Percentiles rank a stretch among this genome's conserved stretches.
Conservation (phyloP, 768 basidiomycete species). For the Boletus reticuloceps region DNA sequence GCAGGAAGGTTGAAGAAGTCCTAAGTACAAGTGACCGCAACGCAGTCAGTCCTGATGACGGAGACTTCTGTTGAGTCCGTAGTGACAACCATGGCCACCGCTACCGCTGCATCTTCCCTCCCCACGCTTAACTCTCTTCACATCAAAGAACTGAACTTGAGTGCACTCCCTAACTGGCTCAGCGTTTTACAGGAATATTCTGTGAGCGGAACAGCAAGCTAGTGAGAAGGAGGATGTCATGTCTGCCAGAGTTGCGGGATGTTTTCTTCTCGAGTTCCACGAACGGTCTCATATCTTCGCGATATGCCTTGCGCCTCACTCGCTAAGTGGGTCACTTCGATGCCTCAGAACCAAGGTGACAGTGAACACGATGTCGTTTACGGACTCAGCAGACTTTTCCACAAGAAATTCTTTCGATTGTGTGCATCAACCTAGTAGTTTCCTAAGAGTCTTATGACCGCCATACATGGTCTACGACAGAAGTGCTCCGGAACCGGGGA, state of each 20-base stretch:
- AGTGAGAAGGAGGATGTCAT: neutral
- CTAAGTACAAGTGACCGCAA: too few relatives aligned
- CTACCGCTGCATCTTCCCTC: neutral
- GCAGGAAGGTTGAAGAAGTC: too few relatives aligned
- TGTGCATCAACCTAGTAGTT: neutral
- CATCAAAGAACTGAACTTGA: neutral
- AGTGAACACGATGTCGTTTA: neutral
- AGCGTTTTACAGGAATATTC: neutral
- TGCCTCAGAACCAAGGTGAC: neutral
- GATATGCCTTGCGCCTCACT: neutral
- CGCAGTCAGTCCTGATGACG: too few relatives aligned
- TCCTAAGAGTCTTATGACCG: too few relatives aligned
- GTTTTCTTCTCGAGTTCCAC: neutral
- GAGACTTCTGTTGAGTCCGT: too few relatives aligned
- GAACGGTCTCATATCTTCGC: neutral
- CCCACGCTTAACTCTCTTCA: neutral
- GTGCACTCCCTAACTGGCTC: neutral
- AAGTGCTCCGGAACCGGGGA: too few relatives aligned
- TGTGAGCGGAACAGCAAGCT: neutral
- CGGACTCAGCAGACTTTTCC: neutral
- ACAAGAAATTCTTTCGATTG: neutral
- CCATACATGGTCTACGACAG: too few relatives aligned
- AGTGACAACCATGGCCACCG: too few relatives aligned
- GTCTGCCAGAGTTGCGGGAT: neutral
- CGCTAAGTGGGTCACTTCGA: neutral